Evolutionary conservation across 2,329 filamentous ascomycete genomes (phyloP).

Genomic region (Helminthosporium solani): DNA sequence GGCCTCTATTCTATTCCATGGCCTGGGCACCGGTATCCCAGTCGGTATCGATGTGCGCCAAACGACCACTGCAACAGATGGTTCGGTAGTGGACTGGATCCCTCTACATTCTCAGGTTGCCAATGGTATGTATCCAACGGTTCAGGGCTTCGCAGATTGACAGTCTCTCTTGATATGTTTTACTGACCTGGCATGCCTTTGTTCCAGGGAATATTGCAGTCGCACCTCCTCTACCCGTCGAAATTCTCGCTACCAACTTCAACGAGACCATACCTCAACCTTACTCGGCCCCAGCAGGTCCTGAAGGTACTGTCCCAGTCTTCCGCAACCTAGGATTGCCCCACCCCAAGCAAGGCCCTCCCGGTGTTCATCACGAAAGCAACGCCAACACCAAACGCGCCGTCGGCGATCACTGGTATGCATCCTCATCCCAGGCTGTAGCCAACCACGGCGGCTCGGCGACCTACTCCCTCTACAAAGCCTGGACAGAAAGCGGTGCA

Average conservation of each 20-base stretch:
- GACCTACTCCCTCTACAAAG: conserved; percentile 14
- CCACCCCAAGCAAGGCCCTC: neutral
- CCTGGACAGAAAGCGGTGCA: conserved; percentile 10
- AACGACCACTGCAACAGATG: conserved; percentile 10
- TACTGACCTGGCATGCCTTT: neutral
- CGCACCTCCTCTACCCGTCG: conserved; percentile 10
- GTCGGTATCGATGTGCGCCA: conserved; percentile 6
- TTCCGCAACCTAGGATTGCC: neutral
- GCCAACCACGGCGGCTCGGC: conserved; percentile 14
- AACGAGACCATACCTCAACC: conserved; percentile 9
- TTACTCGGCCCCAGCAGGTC: conserved; percentile 6
- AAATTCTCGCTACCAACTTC: neutral
- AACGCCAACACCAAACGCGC: conserved; percentile 4
- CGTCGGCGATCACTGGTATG: conserved; percentile 18
- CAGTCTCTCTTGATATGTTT: neutral
- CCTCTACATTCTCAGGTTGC: conserved; percentile 9
- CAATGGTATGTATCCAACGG: neutral
- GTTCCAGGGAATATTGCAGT: conserved; percentile 5
- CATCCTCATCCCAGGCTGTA: conserved; percentile 12
- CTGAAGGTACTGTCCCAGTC: conserved; percentile 12
- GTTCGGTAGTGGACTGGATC: conserved; percentile 14
- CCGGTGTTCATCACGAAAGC: neutral
- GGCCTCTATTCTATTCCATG: neutral
- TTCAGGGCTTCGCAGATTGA: neutral
- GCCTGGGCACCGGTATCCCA: conserved; percentile 3